Percentiles rank a stretch among this genome's conserved stretches.
Evolutionary conservation across 2,329 filamentous ascomycete genomes (phyloP).

Genomic region (Alternaria arbusti): DNA sequence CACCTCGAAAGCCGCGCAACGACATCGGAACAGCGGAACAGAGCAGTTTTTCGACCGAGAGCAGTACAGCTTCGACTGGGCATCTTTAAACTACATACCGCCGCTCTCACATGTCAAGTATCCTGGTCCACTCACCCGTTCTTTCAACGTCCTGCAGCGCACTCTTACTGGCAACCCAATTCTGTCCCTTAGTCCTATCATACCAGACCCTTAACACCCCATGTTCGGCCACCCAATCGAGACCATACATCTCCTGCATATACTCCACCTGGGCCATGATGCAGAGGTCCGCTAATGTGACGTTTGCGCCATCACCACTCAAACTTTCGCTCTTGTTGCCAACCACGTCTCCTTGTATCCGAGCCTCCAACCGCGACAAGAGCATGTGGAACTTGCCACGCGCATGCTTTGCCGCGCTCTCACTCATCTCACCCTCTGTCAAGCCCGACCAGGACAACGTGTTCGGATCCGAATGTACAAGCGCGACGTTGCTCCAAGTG

Average conservation of each 20-base stretch:
- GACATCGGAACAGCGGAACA: background rate
- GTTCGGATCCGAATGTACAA: background rate
- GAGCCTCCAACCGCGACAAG: slow-evolving; percentile 15
- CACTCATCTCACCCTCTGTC: background rate
- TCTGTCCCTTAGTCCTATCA: background rate
- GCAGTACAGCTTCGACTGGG: fast-evolving
- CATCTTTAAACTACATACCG: background rate
- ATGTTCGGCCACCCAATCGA: slow-evolving; percentile 20
- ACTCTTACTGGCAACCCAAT: background rate
- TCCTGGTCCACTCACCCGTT: background rate
- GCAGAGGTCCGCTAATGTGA: slow-evolving; percentile 20
- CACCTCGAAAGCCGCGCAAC: background rate
- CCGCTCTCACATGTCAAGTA: background rate
- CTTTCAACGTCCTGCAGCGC: background rate
- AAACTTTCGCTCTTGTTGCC: slow-evolving; percentile 14
- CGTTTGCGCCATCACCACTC: slow-evolving; percentile 10
- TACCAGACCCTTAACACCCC: slow-evolving; percentile 18
- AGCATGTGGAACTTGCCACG: background rate
- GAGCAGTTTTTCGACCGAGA: background rate
- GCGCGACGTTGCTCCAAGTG: background rate
- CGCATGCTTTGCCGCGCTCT: slow-evolving; percentile 8
- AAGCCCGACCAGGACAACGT: background rate
- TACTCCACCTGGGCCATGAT: slow-evolving; percentile 22
- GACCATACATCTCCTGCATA: slow-evolving; percentile 15
- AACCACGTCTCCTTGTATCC: slow-evolving; percentile 15